Evolutionary conservation across 2,329 filamentous ascomycete genomes (phyloP).

Genomic region (Cylindrodendrum hubeiense): DNA sequence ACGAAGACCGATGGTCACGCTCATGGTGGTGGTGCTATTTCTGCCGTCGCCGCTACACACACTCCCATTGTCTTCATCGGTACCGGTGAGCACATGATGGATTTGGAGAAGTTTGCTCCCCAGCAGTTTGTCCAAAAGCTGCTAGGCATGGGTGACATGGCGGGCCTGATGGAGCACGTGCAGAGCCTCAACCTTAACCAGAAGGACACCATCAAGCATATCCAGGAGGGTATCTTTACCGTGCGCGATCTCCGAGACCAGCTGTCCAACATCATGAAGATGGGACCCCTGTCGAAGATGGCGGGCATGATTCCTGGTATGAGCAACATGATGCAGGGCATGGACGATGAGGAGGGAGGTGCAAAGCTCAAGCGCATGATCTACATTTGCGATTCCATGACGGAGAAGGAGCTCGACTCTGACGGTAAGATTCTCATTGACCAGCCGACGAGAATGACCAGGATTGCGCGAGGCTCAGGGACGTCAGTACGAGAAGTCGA

Average conservation of each 20-base stretch:
- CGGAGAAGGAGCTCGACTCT: constrained; percentile 91
- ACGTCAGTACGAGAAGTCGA: constrained; percentile 94
- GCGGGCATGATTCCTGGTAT: constrained; percentile 99
- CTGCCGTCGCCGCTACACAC: constrained; percentile 93
- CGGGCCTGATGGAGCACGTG: constrained; percentile 94
- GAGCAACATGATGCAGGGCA: constrained; percentile 91
- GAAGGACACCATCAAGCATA: constrained; percentile 99
- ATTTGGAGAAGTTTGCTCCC: constrained; percentile 92
- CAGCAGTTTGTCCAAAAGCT: constrained; percentile 95
- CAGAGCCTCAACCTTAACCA: constrained; percentile 96
- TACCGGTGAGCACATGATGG: constrained; percentile 96
- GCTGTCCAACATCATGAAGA: constrained; percentile 98
- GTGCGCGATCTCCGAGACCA: constrained; percentile 95
- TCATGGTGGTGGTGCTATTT: constrained; percentile 95
- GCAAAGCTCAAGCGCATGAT: constrained; percentile 97
- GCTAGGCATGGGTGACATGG: constrained; percentile 97
- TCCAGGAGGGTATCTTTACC: constrained; percentile 96
- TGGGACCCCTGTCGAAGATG: constrained; percentile 97
- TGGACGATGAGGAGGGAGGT: constrained; percentile 97
- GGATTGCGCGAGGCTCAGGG: constrained; percentile 89
- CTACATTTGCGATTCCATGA: constrained; percentile 99
- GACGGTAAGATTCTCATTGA: constrained; percentile 96
- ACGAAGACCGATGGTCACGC: constrained; percentile 98
- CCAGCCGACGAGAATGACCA: constrained; percentile 91
- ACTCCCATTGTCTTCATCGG: constrained; percentile 98